A percentile compares a stretch with the other conserved stretches of the same genome.
Evolutionary conservation across 805 yeast species (phyloP).

Genomic region (Kodamaea nitidulidarum): DNA sequence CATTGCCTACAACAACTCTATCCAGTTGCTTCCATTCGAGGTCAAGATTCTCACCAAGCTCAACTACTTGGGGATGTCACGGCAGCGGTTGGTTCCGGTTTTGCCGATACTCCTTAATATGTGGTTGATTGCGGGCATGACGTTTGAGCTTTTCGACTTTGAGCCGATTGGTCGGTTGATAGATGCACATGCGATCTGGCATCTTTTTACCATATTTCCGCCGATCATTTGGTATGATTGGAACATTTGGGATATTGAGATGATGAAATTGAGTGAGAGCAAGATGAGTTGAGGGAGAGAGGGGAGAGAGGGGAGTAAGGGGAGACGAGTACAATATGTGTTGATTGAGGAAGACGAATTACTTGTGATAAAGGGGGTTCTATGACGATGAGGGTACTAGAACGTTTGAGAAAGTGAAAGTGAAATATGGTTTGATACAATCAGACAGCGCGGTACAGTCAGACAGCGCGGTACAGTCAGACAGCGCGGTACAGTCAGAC

Average conservation of each 20-base stretch:
- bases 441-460: no score
- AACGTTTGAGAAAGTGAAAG: no score
- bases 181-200: slow-evolving; percentile 96
- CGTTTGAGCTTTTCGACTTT: slow-evolving; percentile 35
- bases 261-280: slow-evolving; percentile 13
- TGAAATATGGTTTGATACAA: no score
- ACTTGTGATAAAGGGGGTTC: no score
- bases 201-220: slow-evolving; percentile 80
- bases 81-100: slow-evolving; percentile 28
- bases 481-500: no score
- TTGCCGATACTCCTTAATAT: slow-evolving; percentile 33
- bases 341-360: no score
- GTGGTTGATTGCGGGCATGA: slow-evolving; percentile 29
- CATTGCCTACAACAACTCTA: slow-evolving; percentile 30
- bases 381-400: no score
- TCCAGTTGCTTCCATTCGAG: slow-evolving; percentile 37
- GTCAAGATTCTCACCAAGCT: slow-evolving; percentile 31
- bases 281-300: slow-evolving; percentile 4
- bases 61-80: slow-evolving; percentile 23
- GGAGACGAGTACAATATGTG: neutral
- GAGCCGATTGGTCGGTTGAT: slow-evolving; percentile 41
- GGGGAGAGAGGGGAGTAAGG: neutral
- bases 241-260: slow-evolving; percentile 44
- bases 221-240: slow-evolving; percentile 69
- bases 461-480: no score